Conservation (phyloP, 495 filamentous ascomycete species). For the Penicillium atrosanguineum region DNA sequence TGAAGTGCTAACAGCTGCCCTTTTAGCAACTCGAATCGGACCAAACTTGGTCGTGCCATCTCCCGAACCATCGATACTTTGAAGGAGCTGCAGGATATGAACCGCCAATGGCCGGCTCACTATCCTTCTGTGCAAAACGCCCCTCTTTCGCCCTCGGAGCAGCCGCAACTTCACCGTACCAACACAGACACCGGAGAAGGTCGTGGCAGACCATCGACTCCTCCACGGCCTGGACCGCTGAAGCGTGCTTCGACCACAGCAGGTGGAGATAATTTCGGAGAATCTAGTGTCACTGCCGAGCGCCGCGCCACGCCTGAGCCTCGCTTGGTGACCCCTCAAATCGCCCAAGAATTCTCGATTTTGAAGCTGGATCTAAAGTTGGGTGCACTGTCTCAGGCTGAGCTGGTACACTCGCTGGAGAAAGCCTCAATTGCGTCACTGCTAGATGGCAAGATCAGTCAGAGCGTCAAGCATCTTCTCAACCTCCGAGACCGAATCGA, state of each 20-base stretch:
- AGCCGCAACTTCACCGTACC: constrained; percentile 51
- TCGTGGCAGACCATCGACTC: constrained; percentile 32
- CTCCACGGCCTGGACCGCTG: constrained; percentile 50
- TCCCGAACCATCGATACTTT: constrained; percentile 77
- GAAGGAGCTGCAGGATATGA: constrained; percentile 80
- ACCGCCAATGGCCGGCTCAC: constrained; percentile 86
- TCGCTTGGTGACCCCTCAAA: constrained; percentile 84
- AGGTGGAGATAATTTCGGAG: constrained; percentile 57
- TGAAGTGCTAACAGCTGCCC: constrained; percentile 26
- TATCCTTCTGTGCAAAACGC: constrained; percentile 82
- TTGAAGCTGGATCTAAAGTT: constrained; percentile 93
- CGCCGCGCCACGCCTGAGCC: constrained; percentile 57
- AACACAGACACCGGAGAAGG: constrained; percentile 40
- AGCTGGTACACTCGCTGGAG: constrained; percentile 94
- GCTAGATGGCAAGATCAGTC: constrained; percentile 88
- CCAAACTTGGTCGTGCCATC: constrained; percentile 79
- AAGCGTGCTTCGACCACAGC: constrained; percentile 71
- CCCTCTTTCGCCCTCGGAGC: constrained; percentile 41
- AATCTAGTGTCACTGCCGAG: constrained; percentile 69
- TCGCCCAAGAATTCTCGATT: constrained; percentile 93
- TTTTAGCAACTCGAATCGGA: constrained; percentile 86
- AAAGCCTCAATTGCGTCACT: constrained; percentile 86
- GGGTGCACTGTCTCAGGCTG: constrained; percentile 77
- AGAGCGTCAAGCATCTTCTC: constrained; percentile 86
- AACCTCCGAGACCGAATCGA: constrained; percentile 90